Evolutionary conservation across 345 rosid species (phyloP).

Genomic region (Excoecaria agallocha): DNA sequence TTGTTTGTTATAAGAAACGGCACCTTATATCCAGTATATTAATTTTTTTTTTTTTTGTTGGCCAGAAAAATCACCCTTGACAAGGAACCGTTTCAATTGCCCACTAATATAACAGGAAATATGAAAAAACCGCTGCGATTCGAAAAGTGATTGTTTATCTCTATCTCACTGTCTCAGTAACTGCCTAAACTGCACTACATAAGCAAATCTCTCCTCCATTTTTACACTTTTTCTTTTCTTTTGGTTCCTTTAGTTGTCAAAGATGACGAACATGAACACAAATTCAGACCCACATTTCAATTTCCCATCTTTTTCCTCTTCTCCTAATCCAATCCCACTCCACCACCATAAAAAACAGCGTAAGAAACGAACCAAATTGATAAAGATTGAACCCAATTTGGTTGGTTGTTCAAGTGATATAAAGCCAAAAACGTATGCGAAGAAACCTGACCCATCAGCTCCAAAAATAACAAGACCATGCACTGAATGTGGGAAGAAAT

Average conservation of each 20-base stretch:
- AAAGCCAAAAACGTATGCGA: slow-evolving; percentile 12
- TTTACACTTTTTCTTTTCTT: neutral
- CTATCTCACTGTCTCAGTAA: no score
- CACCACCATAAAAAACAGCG: slow-evolving; percentile 32
- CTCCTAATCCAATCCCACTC: slow-evolving; percentile 9
- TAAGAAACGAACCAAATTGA: slow-evolving; percentile 40
- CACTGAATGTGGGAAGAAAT: slow-evolving; percentile 84
- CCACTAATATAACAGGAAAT: neutral
- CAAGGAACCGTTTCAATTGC: no score
- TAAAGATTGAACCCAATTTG: slow-evolving; percentile 12
- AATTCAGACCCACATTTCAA: slow-evolving; percentile 13
- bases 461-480: slow-evolving; percentile 83
- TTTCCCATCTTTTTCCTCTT: slow-evolving; percentile 21
- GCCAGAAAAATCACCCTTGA: no score
- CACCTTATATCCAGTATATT: no score
- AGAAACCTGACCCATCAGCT: slow-evolving; percentile 64
- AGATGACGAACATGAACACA: slow-evolving; percentile 2
- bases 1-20: no score
- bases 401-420: neutral
- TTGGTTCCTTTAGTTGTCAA: neutral
- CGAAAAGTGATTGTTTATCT: no score
- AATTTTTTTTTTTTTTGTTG: no score
- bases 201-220: neutral
- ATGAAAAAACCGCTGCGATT: no score
- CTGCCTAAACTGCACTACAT: slow-evolving; percentile 16